Evolutionary conservation across 2,329 filamentous ascomycete genomes (phyloP).

Genomic region (Phialophora verrucosa): DNA sequence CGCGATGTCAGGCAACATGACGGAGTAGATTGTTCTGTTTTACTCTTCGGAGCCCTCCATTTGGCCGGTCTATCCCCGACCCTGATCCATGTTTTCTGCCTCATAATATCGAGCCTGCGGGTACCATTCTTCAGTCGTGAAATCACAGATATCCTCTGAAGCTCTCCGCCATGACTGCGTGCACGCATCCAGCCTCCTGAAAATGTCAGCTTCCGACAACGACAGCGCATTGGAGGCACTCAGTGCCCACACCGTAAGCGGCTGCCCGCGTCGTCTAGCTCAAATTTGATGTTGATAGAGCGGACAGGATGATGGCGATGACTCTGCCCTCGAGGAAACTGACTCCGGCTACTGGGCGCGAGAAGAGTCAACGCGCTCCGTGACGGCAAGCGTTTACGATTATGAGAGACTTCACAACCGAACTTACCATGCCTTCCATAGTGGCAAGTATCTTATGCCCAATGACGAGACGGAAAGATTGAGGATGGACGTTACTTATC

Average conservation of each 20-base stretch:
- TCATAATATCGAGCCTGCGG: not conserved
- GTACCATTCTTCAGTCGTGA: not conserved
- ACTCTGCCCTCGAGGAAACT: not conserved
- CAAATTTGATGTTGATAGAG: not conserved
- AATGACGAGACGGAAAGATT: slow-evolving; percentile 45
- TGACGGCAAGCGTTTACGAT: slow-evolving; percentile 42
- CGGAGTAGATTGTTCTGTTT: no score
- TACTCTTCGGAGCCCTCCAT: not conserved
- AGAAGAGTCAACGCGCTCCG: slow-evolving; percentile 38
- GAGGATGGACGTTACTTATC: slow-evolving; percentile 19
- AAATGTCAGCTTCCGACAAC: slow-evolving; percentile 8
- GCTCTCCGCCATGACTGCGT: not conserved
- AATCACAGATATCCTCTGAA: not conserved
- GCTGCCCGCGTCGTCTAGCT: not conserved
- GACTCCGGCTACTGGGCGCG: slow-evolving; percentile 30
- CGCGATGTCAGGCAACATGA: no score
- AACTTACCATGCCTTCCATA: slow-evolving; percentile 45
- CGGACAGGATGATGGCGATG: slow-evolving; percentile 2
- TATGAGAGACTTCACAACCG: slow-evolving; percentile 44
- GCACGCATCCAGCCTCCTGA: not conserved
- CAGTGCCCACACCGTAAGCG: slow-evolving; percentile 7
- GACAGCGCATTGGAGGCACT: slow-evolving; percentile 15
- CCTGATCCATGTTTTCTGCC: not conserved
- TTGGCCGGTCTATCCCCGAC: not conserved
- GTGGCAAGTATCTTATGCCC: slow-evolving; percentile 49